Percentiles rank a stretch among this genome's conserved stretches.
Evolutionary conservation across 2,329 filamentous ascomycete species (phyloP).

Genomic region (Alternaria postmessia): DNA sequence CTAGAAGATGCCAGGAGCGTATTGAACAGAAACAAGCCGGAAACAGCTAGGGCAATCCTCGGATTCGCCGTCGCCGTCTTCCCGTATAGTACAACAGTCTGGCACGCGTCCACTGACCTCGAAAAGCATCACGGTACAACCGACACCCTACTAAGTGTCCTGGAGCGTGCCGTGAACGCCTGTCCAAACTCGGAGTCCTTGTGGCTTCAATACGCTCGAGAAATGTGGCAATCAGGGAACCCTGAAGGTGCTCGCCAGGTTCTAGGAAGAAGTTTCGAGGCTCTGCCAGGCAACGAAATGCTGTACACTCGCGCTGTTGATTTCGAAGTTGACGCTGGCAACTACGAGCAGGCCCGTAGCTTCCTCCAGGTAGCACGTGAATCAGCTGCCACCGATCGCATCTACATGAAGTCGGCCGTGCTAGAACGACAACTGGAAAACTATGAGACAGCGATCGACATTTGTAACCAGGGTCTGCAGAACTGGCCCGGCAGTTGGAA

Average conservation of each 20-base stretch:
- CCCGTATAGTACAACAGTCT: constrained; percentile 84
- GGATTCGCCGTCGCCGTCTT: constrained; percentile 91
- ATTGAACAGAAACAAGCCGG: constrained; percentile 81
- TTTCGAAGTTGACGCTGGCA: constrained; percentile 87
- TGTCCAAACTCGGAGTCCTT: constrained; percentile 90
- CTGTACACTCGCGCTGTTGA: constrained; percentile 98
- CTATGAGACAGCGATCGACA: constrained; percentile 80
- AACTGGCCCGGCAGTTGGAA: constrained; percentile 87
- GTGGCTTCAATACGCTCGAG: constrained; percentile 95
- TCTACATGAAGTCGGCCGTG: constrained; percentile 95
- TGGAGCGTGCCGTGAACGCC: constrained; percentile 93
- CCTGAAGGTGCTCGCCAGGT: constrained; percentile 87
- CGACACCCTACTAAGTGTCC: constrained; percentile 81
- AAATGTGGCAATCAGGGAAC: constrained; percentile 90
- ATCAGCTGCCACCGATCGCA: constrained; percentile 91
- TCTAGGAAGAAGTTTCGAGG: constrained; percentile 87
- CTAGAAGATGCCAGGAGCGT: constrained; percentile 88
- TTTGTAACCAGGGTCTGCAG: constrained; percentile 85
- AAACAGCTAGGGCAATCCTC: constrained; percentile 92
- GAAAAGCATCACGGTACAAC: constrained; percentile 88
- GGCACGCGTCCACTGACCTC: constrained; percentile 88
- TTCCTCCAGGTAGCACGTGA: constrained; percentile 83
- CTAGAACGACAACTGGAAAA: constrained; percentile 89
- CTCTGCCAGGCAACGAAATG: constrained; percentile 96
- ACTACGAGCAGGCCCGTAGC: constrained; percentile 81